These are phyloP conservation scores for Talaromyces sp. DNA, from an alignment of 2,329 filamentous ascomycete genomes.

Conservation along the genomic window DNA sequence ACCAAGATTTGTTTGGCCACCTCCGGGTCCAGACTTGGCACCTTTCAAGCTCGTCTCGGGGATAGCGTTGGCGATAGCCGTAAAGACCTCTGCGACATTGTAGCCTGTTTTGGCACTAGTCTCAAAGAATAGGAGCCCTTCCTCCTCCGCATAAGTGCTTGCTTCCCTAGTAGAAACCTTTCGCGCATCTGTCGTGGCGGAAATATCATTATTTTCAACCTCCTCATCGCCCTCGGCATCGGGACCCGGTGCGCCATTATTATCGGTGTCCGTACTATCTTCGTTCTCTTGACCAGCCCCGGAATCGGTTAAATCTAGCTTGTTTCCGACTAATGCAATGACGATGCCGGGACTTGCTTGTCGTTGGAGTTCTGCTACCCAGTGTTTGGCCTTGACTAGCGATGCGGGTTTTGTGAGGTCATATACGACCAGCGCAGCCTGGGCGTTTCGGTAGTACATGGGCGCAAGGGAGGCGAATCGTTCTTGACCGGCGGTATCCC, in stretches of 20 bases:
- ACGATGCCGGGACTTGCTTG: slow-evolving; percentile 96
- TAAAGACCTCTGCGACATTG: slow-evolving; percentile 95
- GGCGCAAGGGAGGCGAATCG: slow-evolving; percentile 93
- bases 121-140: slow-evolving; percentile 92
- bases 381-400: slow-evolving; percentile 95
- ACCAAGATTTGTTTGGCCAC: slow-evolving; percentile 56
- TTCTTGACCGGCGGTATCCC: slow-evolving; percentile 97
- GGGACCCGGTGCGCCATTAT: slow-evolving; percentile 29
- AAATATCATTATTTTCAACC: slow-evolving; percentile 54
- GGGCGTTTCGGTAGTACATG: slow-evolving; percentile 99
- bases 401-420: slow-evolving; percentile 96
- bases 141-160: slow-evolving; percentile 89
- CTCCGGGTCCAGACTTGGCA: slow-evolving; percentile 61
- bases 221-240: slow-evolving; percentile 35
- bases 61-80: slow-evolving; percentile 95
- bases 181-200: slow-evolving; percentile 65
- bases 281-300: slow-evolving; percentile 41
- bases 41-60: slow-evolving; percentile 95
- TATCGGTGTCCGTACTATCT: slow-evolving; percentile 30
- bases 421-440: slow-evolving; percentile 96
- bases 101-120: slow-evolving; percentile 94
- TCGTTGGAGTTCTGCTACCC: slow-evolving; percentile 94
- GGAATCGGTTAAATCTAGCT: slow-evolving; percentile 74
- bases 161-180: slow-evolving; percentile 90
- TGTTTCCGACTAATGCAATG: slow-evolving; percentile 95